A percentile compares a stretch with the other conserved stretches of the same genome.
Conservation (phyloP, 495 filamentous ascomycete genomes). For the Xylaria cubensis region DNA sequence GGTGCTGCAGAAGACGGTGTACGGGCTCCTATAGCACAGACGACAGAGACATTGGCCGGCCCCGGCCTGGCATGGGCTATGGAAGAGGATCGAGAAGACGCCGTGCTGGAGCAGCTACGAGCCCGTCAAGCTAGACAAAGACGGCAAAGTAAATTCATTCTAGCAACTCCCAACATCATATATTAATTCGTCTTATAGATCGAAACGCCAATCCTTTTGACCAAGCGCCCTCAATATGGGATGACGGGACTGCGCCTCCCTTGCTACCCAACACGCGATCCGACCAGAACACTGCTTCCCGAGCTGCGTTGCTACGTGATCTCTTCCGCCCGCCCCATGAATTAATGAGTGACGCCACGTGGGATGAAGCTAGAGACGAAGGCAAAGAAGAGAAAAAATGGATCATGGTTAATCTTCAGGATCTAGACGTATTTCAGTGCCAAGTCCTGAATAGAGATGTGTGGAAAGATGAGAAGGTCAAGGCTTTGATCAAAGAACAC, state of each 20-base stretch:
- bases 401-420: slow-evolving; percentile 94
- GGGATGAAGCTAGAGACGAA: slow-evolving; percentile 81
- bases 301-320: slow-evolving; percentile 71
- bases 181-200: slow-evolving; percentile 18
- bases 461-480: slow-evolving; percentile 85
- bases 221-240: slow-evolving; percentile 75
- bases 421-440: slow-evolving; percentile 88
- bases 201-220: slow-evolving; percentile 75
- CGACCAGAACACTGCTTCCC: slow-evolving; percentile 28
- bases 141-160: slow-evolving; percentile 41
- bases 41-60: slow-evolving; percentile 88
- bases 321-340: slow-evolving; percentile 92
- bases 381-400: slow-evolving; percentile 89
- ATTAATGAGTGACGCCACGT: slow-evolving; percentile 74
- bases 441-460: slow-evolving; percentile 92
- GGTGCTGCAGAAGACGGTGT: slow-evolving; percentile 63
- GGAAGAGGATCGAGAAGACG: slow-evolving; percentile 64
- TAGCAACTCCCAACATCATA: not conserved
- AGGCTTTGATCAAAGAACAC: slow-evolving; percentile 82
- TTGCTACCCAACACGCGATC: slow-evolving; percentile 14
- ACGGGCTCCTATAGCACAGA: slow-evolving; percentile 88
- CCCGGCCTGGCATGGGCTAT: slow-evolving; percentile 52
- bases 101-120: slow-evolving; percentile 71
- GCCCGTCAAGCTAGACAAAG: slow-evolving; percentile 52
- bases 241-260: slow-evolving; percentile 50